phyloP scores from a whole-genome alignment of 305 asterid species.

The Euphrasia arctica region DNA sequence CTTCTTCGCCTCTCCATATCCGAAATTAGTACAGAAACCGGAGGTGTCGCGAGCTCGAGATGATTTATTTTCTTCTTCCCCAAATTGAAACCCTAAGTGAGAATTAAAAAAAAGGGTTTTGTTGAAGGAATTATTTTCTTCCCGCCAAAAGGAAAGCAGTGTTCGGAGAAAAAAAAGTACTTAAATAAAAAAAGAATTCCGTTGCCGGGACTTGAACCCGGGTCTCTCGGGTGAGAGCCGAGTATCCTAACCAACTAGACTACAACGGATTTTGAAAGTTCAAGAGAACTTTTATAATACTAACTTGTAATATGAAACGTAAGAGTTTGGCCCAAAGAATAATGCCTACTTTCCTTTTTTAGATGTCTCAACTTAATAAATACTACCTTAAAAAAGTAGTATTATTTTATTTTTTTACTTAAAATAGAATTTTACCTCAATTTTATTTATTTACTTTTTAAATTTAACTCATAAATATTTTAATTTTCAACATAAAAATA shows the following conservation, averaged over 20 bases:
- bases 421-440: too few species aligned
- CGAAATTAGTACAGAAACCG: background rate
- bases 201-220: constrained; percentile 84
- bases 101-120: background rate
- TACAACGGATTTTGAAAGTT: constrained; percentile 43
- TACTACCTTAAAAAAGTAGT: too few species aligned
- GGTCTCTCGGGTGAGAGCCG: constrained; percentile 96
- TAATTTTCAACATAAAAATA: too few species aligned
- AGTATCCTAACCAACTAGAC: constrained; percentile 88
- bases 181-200: background rate
- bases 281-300: too few species aligned
- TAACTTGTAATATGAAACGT: too few species aligned
- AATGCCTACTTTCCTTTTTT: too few species aligned
- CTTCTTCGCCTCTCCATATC: constrained; percentile 41
- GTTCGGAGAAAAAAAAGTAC: too few species aligned
- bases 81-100: constrained; percentile 36
- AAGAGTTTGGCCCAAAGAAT: too few species aligned
- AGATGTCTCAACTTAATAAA: too few species aligned
- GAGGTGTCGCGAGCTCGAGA: background rate
- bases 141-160: constrained; percentile 33
- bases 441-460: too few species aligned
- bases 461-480: too few species aligned
- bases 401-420: too few species aligned
- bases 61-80: constrained; percentile 15
- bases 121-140: background rate